Evolutionary conservation across 352 stramenopile genomes (phyloP).

Genomic region (Phytopythium chamaehyphon): DNA sequence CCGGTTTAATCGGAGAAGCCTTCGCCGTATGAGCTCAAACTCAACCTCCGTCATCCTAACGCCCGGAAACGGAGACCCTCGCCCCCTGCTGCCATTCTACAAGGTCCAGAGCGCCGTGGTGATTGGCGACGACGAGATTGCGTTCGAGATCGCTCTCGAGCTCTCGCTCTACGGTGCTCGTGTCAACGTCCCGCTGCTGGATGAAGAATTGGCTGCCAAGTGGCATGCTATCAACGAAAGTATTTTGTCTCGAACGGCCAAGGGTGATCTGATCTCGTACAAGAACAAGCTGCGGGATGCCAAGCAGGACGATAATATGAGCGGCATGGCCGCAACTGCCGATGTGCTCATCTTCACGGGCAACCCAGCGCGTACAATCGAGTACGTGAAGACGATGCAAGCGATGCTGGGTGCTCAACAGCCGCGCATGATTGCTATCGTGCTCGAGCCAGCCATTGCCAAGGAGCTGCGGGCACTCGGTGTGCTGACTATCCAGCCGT

Average conservation of each 20-base stretch:
- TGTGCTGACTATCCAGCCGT: constrained; percentile 60
- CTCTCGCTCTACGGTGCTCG: constrained; percentile 58
- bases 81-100: constrained; percentile 41
- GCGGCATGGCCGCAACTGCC: constrained; percentile 32
- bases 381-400: constrained; percentile 48
- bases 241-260: constrained; percentile 41
- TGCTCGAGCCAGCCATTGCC: constrained; percentile 30
- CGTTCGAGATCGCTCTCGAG: constrained; percentile 60
- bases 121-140: constrained; percentile 56
- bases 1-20: neutral
- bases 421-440: constrained; percentile 55
- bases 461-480: constrained; percentile 38
- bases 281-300: constrained; percentile 54
- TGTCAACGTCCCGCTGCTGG: constrained; percentile 56
- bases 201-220: constrained; percentile 50
- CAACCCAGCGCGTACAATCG: constrained; percentile 31
- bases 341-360: constrained; percentile 67
- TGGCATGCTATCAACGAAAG: constrained; percentile 58
- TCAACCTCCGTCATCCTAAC: constrained; percentile 12
- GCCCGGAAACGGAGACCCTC: constrained; percentile 34
- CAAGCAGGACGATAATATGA: constrained; percentile 17
- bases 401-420: constrained; percentile 28
- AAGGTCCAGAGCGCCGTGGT: constrained; percentile 51
- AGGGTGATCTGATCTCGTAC: constrained; percentile 61
- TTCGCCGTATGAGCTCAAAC: constrained; percentile 12